Conservation (phyloP, 169 alveolate species). For the Cyclospora cayetanensis region DNA sequence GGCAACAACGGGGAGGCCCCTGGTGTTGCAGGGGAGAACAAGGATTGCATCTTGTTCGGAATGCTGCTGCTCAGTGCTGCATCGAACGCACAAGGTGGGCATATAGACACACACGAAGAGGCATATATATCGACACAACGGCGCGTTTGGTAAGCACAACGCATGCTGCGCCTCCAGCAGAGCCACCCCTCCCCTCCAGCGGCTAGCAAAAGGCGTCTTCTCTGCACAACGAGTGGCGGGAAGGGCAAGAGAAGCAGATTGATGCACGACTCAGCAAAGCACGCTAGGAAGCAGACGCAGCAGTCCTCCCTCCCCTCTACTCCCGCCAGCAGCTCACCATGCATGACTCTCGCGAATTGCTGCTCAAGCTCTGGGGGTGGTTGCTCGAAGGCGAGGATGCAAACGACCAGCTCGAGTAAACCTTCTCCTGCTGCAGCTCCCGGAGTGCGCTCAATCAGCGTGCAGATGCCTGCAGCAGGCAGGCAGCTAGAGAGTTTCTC, state of each 20-base stretch:
- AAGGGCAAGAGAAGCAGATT: neutral
- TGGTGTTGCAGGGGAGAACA: neutral
- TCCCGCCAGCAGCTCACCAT: conserved; percentile 29
- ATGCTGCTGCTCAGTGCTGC: conserved; percentile 7
- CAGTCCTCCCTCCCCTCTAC: no score
- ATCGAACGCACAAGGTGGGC: neutral
- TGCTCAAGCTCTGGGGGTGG: neutral
- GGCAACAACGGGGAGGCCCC: conserved; percentile 11
- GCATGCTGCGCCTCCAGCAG: neutral
- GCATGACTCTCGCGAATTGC: conserved; percentile 1
- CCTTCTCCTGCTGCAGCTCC: neutral
- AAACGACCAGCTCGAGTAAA: neutral
- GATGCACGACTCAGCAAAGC: neutral
- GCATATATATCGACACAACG: no score
- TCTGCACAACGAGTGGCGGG: neutral
- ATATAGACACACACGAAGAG: neutral
- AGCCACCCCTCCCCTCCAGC: neutral
- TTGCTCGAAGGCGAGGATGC: neutral
- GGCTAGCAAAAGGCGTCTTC: neutral
- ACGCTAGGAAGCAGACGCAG: neutral
- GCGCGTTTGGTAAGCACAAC: neutral
- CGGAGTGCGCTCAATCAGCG: neutral
- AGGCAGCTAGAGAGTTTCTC: no score
- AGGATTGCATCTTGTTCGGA: neutral
- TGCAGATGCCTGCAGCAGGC: neutral